These are phyloP conservation scores for Meyerozyma guilliermondii DNA, from an alignment of 1,139 yeast genomes.

Conservation along the genomic window DNA sequence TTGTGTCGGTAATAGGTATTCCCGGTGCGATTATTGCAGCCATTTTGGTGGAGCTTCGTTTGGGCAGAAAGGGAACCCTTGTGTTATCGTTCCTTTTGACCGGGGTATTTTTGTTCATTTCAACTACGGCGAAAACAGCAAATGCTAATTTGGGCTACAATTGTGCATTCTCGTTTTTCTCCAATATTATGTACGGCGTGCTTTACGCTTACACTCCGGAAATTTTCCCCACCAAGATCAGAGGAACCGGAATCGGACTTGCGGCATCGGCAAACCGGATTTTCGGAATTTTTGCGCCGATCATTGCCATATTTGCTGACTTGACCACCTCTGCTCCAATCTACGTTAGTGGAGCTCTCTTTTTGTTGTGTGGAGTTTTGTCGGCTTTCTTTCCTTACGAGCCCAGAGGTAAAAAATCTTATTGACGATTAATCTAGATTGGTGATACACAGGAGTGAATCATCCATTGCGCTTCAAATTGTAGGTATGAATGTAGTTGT, in stretches of 20 bases:
- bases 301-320: slow-evolving; percentile 40
- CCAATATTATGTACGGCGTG: slow-evolving; percentile 42
- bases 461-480: too few relatives aligned
- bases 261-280: slow-evolving; percentile 39
- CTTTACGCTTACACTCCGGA: slow-evolving; percentile 44
- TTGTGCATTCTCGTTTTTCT: slow-evolving; percentile 36
- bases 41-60: slow-evolving; percentile 30
- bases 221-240: slow-evolving; percentile 33
- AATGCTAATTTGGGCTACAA: slow-evolving; percentile 41
- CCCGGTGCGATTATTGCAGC: slow-evolving; percentile 41
- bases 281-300: slow-evolving; percentile 41
- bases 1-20: slow-evolving; percentile 37
- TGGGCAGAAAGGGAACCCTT: slow-evolving; percentile 39
- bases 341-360: slow-evolving; percentile 39
- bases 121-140: slow-evolving; percentile 38
- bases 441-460: too few relatives aligned
- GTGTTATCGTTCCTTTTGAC: slow-evolving; percentile 29
- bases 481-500: too few relatives aligned
- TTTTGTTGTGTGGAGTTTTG: slow-evolving; percentile 30
- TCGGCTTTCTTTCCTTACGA: slow-evolving; percentile 37
- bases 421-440: too few relatives aligned
- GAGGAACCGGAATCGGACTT: slow-evolving; percentile 42
- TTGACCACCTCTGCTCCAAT: slow-evolving; percentile 40
- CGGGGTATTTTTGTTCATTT: slow-evolving; percentile 35
- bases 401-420: slow-evolving; percentile 18